These are phyloP conservation scores for Glutinoglossum americanum DNA, from an alignment of 495 filamentous ascomycete species.

Conservation along the genomic window DNA sequence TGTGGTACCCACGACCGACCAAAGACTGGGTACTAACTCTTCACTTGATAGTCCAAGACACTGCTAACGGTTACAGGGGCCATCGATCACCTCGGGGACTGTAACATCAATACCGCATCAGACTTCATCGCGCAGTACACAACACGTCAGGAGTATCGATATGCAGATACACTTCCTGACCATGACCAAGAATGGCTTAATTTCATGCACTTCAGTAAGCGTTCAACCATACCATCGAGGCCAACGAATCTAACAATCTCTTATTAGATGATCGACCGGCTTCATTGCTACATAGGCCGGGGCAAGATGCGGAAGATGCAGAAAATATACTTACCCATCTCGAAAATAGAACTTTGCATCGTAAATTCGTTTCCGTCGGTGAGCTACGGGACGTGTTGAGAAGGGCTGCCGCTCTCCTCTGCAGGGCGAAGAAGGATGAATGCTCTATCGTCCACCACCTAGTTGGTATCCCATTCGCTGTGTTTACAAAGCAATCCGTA, in stretches of 20 bases:
- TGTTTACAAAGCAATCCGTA: constrained; percentile 88
- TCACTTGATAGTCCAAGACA: background rate
- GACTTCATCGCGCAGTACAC: constrained; percentile 95
- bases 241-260: background rate
- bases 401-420: constrained; percentile 66
- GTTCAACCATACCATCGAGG: background rate
- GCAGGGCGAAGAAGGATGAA: constrained; percentile 46
- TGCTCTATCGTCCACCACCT: constrained; percentile 63
- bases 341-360: constrained; percentile 40
- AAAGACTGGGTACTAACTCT: constrained; percentile 36
- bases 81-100: constrained; percentile 47
- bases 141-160: constrained; percentile 83
- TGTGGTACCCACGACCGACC: constrained; percentile 69
- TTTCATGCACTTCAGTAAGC: constrained; percentile 21
- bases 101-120: constrained; percentile 68
- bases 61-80: constrained; percentile 20
- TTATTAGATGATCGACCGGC: background rate
- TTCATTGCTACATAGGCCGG: background rate
- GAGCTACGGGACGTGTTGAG: constrained; percentile 64
- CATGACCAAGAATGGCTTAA: constrained; percentile 38
- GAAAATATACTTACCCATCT: constrained; percentile 39
- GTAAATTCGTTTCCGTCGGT: constrained; percentile 41
- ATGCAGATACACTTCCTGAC: constrained; percentile 45
- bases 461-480: constrained; percentile 71
- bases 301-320: constrained; percentile 10